These are phyloP conservation scores for Hordeum vulgare DNA, from an alignment of 176 grass and related monocot species.

Conservation along the genomic window DNA sequence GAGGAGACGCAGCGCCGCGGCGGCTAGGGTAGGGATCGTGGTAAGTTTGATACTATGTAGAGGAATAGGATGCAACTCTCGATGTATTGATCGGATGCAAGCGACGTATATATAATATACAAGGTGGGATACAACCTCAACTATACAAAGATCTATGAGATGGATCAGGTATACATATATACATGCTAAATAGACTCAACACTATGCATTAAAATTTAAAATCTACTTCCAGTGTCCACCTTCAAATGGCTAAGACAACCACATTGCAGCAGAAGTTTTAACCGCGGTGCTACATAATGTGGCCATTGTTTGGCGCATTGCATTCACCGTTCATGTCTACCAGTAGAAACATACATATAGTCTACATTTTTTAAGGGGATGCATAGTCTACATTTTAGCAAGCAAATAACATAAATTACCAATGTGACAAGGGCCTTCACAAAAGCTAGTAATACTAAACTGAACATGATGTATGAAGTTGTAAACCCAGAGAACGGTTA, in stretches of 20 bases:
- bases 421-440: not conserved
- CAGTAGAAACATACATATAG: not conserved
- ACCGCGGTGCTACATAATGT: not conserved
- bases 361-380: too few species aligned
- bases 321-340: not conserved
- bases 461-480: conserved; percentile 1
- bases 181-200: too few species aligned
- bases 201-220: too few species aligned
- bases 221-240: not conserved
- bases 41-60: too few species aligned
- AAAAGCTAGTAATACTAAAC: not conserved
- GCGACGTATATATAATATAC: too few species aligned
- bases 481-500: not conserved
- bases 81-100: too few species aligned
- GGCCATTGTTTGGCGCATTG: not conserved
- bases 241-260: not conserved
- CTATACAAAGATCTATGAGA: too few species aligned
- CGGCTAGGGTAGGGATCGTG: too few species aligned
- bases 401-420: not conserved
- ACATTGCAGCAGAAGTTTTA: not conserved
- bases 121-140: too few species aligned
- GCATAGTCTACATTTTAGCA: not conserved
- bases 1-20: too few species aligned
- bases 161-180: too few species aligned
- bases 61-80: too few species aligned